Evolutionary conservation across 169 alveolate species (phyloP), one percentile per base, ranked within the genome.

Genomic region (Plasmodium falciparum): DNA sequence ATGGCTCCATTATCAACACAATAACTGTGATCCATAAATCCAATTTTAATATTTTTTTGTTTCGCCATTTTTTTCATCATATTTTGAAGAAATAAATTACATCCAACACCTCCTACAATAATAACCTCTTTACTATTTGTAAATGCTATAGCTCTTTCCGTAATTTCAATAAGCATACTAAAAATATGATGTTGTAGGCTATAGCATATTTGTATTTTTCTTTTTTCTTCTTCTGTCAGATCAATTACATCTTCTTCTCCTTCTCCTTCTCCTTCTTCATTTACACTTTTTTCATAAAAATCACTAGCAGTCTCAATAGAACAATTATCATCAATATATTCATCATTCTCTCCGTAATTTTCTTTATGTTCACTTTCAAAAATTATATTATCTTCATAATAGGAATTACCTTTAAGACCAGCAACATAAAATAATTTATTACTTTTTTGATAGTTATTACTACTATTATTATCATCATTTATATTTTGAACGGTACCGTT

Each of bases 1-100:
- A 99, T 99, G 26, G 99, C 99, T 6, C 99, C 99, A 93, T 99
- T 99, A 90, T 99, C 99, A 24, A 99, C 98, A 91, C 99, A 98
- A 93, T 99, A 99, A 73, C 99, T 97, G 74, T 99, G 99, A 92
- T 99, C 99, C 99, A 98, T 99, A 3, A 99, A 99, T 71, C 99
- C 98, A 54, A 99, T 97, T 73, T 93, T 94, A 12, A 99, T 99
- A 22, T 98, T 99, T 90, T 99, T 97, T 62, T 97, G 98, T 73
- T 93, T 85, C 0, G 99, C 99, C 99, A 99, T 99, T 70, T 89
- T 72, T 52, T 93, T 95, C 95, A 97, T 96, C 99, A 99, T 98
- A 88, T 97, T 96, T 91, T 98, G 98, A 49, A 99, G 95, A 62
- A 99, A 95, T 52, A 96, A 93, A 95, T 99, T 99, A 88, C 99